Conservation (phyloP, 202 grass and related monocot species). For the Dendrocalamus latiflorus region DNA sequence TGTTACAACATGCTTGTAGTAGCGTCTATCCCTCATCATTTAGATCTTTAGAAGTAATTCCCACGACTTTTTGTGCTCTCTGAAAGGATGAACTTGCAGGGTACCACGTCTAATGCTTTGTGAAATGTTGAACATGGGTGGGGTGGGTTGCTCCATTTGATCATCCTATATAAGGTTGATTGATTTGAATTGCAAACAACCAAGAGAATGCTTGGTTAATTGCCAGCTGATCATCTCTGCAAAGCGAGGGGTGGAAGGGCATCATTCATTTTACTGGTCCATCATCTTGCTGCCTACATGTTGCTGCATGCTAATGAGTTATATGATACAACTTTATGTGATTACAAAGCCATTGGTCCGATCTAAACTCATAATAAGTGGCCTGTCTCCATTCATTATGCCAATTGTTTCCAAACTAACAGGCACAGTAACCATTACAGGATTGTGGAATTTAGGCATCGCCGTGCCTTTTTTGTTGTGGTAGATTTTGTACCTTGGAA, state of each 20-base stretch:
- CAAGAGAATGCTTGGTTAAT: slow-evolving; percentile 16
- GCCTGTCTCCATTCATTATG: background rate
- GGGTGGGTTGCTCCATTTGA: background rate
- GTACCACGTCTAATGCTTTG: background rate
- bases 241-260: background rate
- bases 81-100: background rate
- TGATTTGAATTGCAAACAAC: slow-evolving; percentile 1
- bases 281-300: slow-evolving; percentile 7
- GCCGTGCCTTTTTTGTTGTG: background rate
- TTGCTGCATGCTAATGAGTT: slow-evolving; percentile 10
- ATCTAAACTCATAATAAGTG: background rate
- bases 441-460: background rate
- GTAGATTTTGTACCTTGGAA: background rate
- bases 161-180: background rate
- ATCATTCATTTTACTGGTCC: slow-evolving; percentile 12
- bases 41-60: background rate
- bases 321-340: background rate
- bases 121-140: slow-evolving; percentile 7
- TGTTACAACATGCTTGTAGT: background rate
- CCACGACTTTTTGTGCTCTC: background rate
- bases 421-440: background rate
- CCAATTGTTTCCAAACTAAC: background rate
- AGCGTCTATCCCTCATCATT: background rate
- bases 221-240: background rate
- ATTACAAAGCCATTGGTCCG: background rate